These are phyloP conservation scores for Corchorus olitorius DNA, from an alignment of 345 rosid genomes.

Conservation along the genomic window DNA sequence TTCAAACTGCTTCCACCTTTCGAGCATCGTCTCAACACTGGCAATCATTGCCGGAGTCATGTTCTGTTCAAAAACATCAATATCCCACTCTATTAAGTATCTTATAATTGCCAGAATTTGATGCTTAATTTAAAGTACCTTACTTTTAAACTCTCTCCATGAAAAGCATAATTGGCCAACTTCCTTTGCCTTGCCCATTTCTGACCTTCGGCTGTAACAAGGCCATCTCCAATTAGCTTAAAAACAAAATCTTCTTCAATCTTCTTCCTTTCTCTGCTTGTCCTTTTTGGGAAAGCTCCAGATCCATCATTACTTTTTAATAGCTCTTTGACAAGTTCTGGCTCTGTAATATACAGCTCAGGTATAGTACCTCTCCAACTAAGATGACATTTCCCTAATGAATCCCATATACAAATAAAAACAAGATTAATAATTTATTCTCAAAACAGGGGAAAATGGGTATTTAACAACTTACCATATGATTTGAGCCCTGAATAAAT, in stretches of 20 bases:
- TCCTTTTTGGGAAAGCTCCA: too few species aligned
- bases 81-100: too few species aligned
- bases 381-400: conserved; percentile 17
- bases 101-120: too few species aligned
- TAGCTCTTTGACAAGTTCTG: conserved; percentile 25
- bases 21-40: conserved; percentile 26
- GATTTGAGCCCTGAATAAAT: conserved; percentile 30
- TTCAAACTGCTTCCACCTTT: too few species aligned
- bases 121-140: too few species aligned
- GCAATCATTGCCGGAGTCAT: conserved; percentile 40
- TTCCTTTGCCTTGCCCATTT: conserved; percentile 33
- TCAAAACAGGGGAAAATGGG: background rate
- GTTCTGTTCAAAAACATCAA: conserved; percentile 16
- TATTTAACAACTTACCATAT: conserved; percentile 17
- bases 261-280: conserved; percentile 15
- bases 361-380: conserved; percentile 25
- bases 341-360: conserved; percentile 20
- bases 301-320: background rate
- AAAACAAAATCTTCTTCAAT: conserved; percentile 4
- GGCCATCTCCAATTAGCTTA: conserved; percentile 25
- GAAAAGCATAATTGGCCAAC: background rate
- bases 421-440: background rate
- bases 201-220: conserved; percentile 24
- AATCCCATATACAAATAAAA: background rate
- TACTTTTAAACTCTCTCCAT: too few species aligned